Base-by-base conservation (phyloP, 768 basidiomycete genomes). In the Neoboletus subvelutipes region DNA sequence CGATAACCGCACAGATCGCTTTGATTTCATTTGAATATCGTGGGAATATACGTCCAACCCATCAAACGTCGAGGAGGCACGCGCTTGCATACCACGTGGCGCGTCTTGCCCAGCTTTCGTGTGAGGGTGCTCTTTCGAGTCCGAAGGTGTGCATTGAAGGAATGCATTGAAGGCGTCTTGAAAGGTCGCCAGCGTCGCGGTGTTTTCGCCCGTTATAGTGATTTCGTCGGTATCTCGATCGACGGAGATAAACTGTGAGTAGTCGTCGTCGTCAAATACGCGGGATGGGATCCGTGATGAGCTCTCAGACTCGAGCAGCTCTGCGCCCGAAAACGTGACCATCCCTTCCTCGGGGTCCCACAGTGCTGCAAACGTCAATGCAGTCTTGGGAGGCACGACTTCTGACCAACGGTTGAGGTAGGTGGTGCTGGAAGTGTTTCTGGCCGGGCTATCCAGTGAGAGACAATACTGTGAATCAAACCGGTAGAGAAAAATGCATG, bases 311-410 rank as follows among this genome's bases (percentile, higher is more conserved):
- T 75, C 73, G 29, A 81, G 69, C 36, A 84, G 75, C 49, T 74
- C 69, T 28, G 80, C 76, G 28, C 78, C 80, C 1, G 83, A 83
- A 64, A 86, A 85, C 33, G 79, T 77, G 57, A 85, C 75, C 60
- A 84, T 76, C 34, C 82, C 84, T 7, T 83, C 79, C 1, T 79
- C 77, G 2, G 80, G 79, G 56, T 84, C 83, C 80, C 80, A 86
- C 33, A 85, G 66, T 7, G 83, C 82, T 5, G 81, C 84, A 61
- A 86, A 86, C 3, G 78, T 82, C 58, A 85, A 71, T 3, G 78
- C 83, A 28, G 80, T 72, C 52, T 81, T 78, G 5, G 84, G 82
- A 18, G 83, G 82, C 7, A 83, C 73, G 45, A 84, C 69, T 29
- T 83, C 79, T 15, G 83, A 84, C 84, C 83, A 85, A 36, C 81